phyloP scores from a whole-genome alignment of 202 grass and related monocot genomes.

The Cymbopogon flexuosus region DNA sequence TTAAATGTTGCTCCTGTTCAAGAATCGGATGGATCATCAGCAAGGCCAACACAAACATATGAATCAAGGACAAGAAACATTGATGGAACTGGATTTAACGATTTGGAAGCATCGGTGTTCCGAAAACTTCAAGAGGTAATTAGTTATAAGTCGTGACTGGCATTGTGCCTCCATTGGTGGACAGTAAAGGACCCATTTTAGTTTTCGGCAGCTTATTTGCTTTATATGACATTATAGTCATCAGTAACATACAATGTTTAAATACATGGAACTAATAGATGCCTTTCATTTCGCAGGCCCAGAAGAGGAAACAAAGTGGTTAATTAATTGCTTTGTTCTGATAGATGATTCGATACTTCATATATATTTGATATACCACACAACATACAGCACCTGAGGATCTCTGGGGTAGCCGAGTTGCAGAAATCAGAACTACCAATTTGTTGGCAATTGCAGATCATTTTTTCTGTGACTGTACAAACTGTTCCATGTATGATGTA shows the following conservation, averaged over 20 bases:
- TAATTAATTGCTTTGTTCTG: slow-evolving; percentile 18
- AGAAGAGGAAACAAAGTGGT: slow-evolving; percentile 49
- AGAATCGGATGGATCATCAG: slow-evolving; percentile 34
- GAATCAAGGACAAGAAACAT: slow-evolving; percentile 47
- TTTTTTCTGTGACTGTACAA: not conserved
- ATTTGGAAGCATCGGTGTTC: slow-evolving; percentile 74
- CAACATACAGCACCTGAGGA: not conserved
- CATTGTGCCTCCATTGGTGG: no score
- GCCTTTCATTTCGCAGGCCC: slow-evolving; percentile 35
- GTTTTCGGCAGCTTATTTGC: no score
- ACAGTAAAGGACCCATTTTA: no score
- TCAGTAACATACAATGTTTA: no score
- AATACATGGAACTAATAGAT: slow-evolving; percentile 7
- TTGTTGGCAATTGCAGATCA: not conserved
- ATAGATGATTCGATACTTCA: not conserved
- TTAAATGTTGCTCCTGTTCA: slow-evolving; percentile 61
- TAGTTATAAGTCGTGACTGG: not conserved
- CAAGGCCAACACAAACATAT: slow-evolving; percentile 34
- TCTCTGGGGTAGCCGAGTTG: not conserved
- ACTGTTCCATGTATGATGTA: not conserved
- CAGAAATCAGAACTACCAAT: no score
- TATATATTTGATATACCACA: not conserved
- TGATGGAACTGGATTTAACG: slow-evolving; percentile 69
- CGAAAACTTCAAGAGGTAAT: slow-evolving; percentile 85
- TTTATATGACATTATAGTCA: no score